These are phyloP conservation scores for Rostrohypoxylon terebratum DNA, from an alignment of 495 filamentous ascomycete species.

Conservation along the genomic window DNA sequence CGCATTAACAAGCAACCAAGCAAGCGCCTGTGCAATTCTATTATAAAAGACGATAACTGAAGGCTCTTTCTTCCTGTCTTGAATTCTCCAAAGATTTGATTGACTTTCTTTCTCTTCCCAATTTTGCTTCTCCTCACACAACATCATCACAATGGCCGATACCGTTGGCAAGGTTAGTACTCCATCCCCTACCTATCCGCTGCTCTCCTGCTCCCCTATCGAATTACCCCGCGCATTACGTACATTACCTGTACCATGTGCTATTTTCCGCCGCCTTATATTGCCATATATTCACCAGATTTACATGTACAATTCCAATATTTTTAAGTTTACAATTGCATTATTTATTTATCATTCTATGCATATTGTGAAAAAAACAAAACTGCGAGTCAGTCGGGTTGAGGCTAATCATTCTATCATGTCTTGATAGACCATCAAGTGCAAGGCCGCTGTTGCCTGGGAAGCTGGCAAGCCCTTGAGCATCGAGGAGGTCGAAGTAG, in stretches of 20 bases:
- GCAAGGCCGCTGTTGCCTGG: constrained; percentile 96
- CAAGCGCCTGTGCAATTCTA: constrained; percentile 17
- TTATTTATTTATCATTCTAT: neutral
- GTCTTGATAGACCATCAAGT: constrained; percentile 61
- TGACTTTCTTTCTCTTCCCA: constrained; percentile 4
- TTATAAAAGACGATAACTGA: constrained; percentile 43
- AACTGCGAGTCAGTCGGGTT: neutral
- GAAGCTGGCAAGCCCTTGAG: constrained; percentile 88
- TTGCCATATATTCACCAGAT: neutral
- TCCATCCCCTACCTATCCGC: neutral
- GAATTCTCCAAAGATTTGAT: constrained; percentile 14
- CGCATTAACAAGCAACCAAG: constrained; percentile 40
- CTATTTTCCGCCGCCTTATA: neutral
- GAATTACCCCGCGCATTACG: constrained; percentile 47
- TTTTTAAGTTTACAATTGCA: neutral
- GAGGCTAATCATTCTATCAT: constrained; percentile 27
- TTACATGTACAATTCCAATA: neutral
- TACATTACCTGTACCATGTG: constrained; percentile 1
- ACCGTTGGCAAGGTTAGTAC: constrained; percentile 62
- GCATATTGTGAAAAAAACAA: neutral
- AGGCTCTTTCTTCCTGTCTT: constrained; percentile 15
- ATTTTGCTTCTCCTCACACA: constrained; percentile 5
- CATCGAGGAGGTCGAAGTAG: constrained; percentile 92
- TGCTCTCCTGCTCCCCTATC: constrained; percentile 5
- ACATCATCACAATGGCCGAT: constrained; percentile 54